phyloP scores from a whole-genome alignment of 306 rosid genomes.

The Dicorynia guianensis region DNA sequence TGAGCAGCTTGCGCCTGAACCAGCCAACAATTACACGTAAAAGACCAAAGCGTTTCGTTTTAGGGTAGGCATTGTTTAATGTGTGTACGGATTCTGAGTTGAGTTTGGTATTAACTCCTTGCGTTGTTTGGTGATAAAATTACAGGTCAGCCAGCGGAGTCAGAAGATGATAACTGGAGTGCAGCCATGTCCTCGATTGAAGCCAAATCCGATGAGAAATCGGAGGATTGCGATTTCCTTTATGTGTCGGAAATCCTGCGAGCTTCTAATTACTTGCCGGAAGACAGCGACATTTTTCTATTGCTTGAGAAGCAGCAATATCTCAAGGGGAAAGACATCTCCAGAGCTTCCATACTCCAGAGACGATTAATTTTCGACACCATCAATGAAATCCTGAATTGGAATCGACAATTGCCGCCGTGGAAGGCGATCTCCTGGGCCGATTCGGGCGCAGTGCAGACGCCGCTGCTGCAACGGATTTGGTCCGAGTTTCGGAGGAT shows the following conservation, averaged over 20 bases:
- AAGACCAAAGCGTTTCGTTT: too few relatives aligned
- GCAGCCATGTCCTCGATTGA: conserved; percentile 52
- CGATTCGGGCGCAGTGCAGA: not conserved
- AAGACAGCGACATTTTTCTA: conserved; percentile 62
- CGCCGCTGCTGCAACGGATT: conserved; percentile 45
- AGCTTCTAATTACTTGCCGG: conserved; percentile 65
- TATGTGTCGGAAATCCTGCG: conserved; percentile 77
- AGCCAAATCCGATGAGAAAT: conserved; percentile 49
- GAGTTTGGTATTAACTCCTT: not conserved
- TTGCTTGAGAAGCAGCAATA: conserved; percentile 77
- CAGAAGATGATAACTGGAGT: conserved; percentile 78
- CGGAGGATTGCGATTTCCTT: conserved; percentile 64
- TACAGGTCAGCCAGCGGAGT: conserved; percentile 66
- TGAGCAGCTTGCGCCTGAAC: too few relatives aligned
- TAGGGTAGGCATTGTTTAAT: too few relatives aligned
- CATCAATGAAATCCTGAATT: conserved; percentile 62
- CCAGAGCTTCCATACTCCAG: conserved; percentile 57
- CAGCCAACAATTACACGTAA: too few relatives aligned
- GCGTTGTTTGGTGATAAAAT: not conserved
- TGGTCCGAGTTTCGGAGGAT: conserved; percentile 75
- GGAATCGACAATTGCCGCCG: conserved; percentile 68
- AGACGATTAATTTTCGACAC: conserved; percentile 82
- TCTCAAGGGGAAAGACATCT: conserved; percentile 73
- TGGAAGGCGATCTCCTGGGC: conserved; percentile 62
- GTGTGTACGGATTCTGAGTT: too few relatives aligned